Percentiles rank a stretch among this genome's conserved stretches.
Evolutionary conservation across 148 eudicot species (phyloP).

Genomic region (Rhododendron williamsianum): DNA sequence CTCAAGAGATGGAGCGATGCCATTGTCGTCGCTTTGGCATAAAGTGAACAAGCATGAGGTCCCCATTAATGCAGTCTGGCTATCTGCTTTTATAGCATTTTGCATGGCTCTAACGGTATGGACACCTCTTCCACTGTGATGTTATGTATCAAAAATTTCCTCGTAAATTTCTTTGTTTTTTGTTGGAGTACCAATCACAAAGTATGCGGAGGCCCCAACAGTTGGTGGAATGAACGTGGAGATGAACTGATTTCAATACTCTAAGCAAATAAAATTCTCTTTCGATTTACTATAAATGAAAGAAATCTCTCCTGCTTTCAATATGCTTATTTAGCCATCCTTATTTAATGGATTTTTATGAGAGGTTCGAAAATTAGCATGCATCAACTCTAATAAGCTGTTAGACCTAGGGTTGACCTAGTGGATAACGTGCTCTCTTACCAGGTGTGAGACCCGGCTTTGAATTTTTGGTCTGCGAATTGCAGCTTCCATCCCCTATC

Average conservation of each 20-base stretch:
- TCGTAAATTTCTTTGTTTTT: background rate
- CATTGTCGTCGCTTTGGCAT: slow-evolving; percentile 82
- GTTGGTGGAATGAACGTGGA: background rate
- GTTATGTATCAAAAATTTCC: background rate
- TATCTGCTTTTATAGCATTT: slow-evolving; percentile 76
- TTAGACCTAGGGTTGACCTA: background rate
- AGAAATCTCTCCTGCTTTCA: background rate
- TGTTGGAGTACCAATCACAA: background rate
- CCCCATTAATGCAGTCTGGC: slow-evolving; percentile 92
- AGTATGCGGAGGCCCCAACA: background rate
- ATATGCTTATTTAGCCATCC: background rate
- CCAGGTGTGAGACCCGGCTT: background rate
- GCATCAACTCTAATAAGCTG: background rate
- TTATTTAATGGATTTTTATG: background rate
- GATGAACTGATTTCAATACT: background rate
- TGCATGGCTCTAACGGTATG: slow-evolving; percentile 95
- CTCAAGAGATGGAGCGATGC: slow-evolving; percentile 99
- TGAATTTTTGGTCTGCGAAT: background rate
- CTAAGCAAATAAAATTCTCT: background rate
- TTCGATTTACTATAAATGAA: background rate
- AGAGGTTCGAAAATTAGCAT: background rate
- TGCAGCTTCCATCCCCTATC: background rate
- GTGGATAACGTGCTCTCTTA: background rate
- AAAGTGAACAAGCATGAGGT: slow-evolving; percentile 83
- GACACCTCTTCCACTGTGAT: background rate